Conservation (phyloP, 805 yeast genomes). For the Metschnikowia reukaufii region DNA sequence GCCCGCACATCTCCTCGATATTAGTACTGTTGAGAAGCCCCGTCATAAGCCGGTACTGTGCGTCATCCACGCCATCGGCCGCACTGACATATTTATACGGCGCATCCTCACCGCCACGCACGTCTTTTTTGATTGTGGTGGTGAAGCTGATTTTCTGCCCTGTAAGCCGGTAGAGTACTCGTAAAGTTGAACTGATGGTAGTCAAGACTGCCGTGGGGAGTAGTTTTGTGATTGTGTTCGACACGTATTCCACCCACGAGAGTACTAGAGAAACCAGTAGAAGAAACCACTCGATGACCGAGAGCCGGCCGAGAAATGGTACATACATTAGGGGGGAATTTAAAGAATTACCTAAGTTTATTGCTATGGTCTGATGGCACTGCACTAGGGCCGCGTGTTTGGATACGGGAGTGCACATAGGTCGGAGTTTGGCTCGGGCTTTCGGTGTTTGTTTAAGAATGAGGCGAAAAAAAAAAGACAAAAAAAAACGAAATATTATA, state of each 20-base stretch:
- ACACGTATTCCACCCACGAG: constrained; percentile 50
- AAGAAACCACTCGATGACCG: constrained; percentile 50
- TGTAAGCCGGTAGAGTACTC: constrained; percentile 28
- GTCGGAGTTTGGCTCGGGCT: too few relatives aligned
- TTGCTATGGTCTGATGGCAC: too few relatives aligned
- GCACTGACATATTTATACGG: constrained; percentile 27
- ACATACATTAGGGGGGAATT: constrained; percentile 17
- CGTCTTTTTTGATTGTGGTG: constrained; percentile 12
- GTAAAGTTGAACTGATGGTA: constrained; percentile 32
- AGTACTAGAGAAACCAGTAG: constrained; percentile 43
- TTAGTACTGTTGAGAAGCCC: constrained; percentile 47
- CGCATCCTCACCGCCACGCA: constrained; percentile 13
- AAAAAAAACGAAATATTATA: too few relatives aligned
- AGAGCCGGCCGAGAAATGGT: constrained; percentile 38
- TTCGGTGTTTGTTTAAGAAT: too few relatives aligned
- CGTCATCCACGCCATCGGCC: constrained; percentile 20
- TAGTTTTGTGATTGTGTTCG: constrained; percentile 44
- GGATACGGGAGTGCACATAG: too few relatives aligned
- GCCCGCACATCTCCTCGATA: constrained; percentile 63
- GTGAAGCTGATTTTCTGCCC: constrained; percentile 29
- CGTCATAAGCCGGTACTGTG: constrained; percentile 31
- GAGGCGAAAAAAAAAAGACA: too few relatives aligned
- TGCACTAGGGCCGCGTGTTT: too few relatives aligned
- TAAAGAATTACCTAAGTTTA: background rate
- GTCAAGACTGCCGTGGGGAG: constrained; percentile 46